phyloP scores from a whole-genome alignment of 176 grass and related monocot species.

The Carex littledalei region DNA sequence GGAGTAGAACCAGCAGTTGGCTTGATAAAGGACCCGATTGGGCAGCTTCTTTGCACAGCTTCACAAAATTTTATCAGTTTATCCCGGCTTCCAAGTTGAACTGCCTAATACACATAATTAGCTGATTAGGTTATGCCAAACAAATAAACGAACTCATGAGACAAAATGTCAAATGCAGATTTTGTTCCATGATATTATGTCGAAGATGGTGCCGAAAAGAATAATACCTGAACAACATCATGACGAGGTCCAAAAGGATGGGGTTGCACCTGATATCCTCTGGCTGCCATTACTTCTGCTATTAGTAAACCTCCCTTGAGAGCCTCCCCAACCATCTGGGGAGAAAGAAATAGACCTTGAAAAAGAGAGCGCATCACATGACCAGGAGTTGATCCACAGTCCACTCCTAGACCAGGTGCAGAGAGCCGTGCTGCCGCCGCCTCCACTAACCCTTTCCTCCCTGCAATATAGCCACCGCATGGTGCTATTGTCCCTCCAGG shows the following conservation, averaged over 20 bases:
- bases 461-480: constrained; percentile 83
- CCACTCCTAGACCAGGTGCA: constrained; percentile 84
- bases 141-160: neutral
- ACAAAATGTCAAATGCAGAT: neutral
- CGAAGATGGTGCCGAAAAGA: neutral
- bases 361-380: constrained; percentile 19
- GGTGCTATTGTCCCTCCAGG: constrained; percentile 84
- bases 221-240: constrained; percentile 84
- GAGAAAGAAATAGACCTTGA: constrained; percentile 45
- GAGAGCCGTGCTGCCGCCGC: constrained; percentile 73
- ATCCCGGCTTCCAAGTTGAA: constrained; percentile 70
- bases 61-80: constrained; percentile 82
- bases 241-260: constrained; percentile 43
- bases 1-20: constrained; percentile 84
- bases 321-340: constrained; percentile 94
- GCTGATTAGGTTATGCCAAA: neutral
- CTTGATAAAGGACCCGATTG: constrained; percentile 80
- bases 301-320: constrained; percentile 87
- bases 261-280: constrained; percentile 84
- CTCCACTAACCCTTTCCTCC: constrained; percentile 64
- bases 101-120: constrained; percentile 42
- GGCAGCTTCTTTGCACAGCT: constrained; percentile 79
- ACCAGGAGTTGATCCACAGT: constrained; percentile 72
- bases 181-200: neutral
- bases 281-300: constrained; percentile 74